A percentile compares a stretch with the other conserved stretches of the same genome.
phyloP scores from a whole-genome alignment of 306 rosid genomes.

The Corylus americana region DNA sequence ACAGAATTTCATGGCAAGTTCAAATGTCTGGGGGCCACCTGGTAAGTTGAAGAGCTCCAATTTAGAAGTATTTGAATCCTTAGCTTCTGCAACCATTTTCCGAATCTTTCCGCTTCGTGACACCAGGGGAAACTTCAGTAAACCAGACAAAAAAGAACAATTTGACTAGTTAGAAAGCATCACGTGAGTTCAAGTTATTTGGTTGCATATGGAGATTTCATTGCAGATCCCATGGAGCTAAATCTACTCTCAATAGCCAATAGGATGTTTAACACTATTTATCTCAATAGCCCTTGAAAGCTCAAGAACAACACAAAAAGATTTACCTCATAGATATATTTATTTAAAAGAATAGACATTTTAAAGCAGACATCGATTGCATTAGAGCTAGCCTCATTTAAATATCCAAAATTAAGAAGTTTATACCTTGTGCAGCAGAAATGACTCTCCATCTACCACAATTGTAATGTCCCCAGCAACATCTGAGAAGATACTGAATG shows the following conservation, averaged over 20 bases:
- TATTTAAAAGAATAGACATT: conserved; percentile 5
- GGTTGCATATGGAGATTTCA: background rate
- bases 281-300: background rate
- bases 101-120: conserved; percentile 83
- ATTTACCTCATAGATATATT: conserved; percentile 5
- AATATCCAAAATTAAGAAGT: conserved; percentile 8
- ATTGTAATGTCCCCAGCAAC: conserved; percentile 90
- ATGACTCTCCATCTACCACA: conserved; percentile 73
- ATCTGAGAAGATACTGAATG: conserved; percentile 76
- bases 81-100: conserved; percentile 74
- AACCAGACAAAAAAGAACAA: conserved; percentile 16
- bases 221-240: background rate
- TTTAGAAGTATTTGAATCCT: conserved; percentile 49
- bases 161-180: conserved; percentile 12
- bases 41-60: conserved; percentile 75
- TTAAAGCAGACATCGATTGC: background rate
- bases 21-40: conserved; percentile 76
- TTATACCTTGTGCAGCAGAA: conserved; percentile 84
- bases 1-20: conserved; percentile 84
- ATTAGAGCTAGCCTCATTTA: background rate
- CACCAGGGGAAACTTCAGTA: conserved; percentile 76
- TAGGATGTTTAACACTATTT: background rate
- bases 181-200: conserved; percentile 7
- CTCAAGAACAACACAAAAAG: conserved; percentile 10
- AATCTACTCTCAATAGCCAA: no score